A percentile compares a stretch with the other conserved stretches of the same genome.
Evolutionary conservation across 73 alveolate species (phyloP).

Genomic region (Paramecium sonneborni): DNA sequence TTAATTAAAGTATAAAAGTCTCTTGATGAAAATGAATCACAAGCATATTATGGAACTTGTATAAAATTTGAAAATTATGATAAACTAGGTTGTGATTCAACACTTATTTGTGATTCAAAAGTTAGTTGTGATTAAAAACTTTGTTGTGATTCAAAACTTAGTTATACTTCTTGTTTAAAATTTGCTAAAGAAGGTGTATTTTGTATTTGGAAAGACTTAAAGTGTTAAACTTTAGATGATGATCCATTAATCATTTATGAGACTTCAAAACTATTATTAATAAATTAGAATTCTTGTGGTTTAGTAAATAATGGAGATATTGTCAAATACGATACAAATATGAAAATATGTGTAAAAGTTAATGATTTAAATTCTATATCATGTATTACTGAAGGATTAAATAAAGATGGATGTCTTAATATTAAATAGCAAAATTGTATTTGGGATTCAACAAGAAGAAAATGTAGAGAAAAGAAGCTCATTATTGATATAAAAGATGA

Average conservation of each 20-base stretch:
- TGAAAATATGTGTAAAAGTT: background rate
- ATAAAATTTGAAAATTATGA: background rate
- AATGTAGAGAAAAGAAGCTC: background rate
- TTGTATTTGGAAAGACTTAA: background rate
- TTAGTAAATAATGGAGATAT: background rate
- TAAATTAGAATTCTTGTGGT: conserved; percentile 15
- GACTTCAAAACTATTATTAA: background rate
- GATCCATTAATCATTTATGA: background rate
- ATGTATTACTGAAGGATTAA: background rate
- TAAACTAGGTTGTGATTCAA: background rate
- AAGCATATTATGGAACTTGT: background rate
- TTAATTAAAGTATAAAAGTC: background rate
- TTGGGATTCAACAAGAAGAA: background rate
- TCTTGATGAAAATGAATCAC: background rate
- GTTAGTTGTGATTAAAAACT: too few species aligned
- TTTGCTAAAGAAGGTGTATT: background rate
- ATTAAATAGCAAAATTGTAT: background rate
- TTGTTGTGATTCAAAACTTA: background rate
- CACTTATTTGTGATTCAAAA: background rate
- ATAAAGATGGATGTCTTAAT: background rate
- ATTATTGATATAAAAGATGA: background rate
- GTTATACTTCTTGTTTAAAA: conserved; percentile 11
- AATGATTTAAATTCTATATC: background rate
- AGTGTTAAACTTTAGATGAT: background rate
- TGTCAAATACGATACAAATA: background rate